Conservation (phyloP, 805 yeast genomes). For the Kurtzmaniella cleridarum region DNA sequence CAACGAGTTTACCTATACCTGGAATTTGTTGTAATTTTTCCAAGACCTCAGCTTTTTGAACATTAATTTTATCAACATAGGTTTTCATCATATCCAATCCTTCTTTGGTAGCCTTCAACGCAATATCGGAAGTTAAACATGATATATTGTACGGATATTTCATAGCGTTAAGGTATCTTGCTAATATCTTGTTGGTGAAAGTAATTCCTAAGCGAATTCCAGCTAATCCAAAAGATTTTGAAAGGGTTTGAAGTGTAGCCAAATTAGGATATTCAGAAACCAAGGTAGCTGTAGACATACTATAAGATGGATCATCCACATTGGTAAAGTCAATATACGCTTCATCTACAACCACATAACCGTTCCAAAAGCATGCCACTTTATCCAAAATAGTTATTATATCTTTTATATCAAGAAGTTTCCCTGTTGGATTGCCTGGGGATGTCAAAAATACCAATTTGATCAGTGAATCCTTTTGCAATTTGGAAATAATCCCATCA, state of each 20-base stretch:
- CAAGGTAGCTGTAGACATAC: slow-evolving; percentile 60
- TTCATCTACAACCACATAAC: slow-evolving; percentile 84
- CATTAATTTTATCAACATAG: slow-evolving; percentile 44
- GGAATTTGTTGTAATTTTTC: slow-evolving; percentile 48
- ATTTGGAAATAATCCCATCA: slow-evolving; percentile 45
- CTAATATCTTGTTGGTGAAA: slow-evolving; percentile 54
- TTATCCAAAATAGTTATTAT: slow-evolving; percentile 38
- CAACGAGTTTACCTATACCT: slow-evolving; percentile 69
- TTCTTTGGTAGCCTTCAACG: slow-evolving; percentile 59
- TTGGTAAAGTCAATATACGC: slow-evolving; percentile 82
- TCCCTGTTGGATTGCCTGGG: slow-evolving; percentile 96
- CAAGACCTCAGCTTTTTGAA: slow-evolving; percentile 53
- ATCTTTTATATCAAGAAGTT: slow-evolving; percentile 41
- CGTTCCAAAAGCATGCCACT: slow-evolving; percentile 55
- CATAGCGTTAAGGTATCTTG: slow-evolving; percentile 74
- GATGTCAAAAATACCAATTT: slow-evolving; percentile 83
- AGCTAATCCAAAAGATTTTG: slow-evolving; percentile 94
- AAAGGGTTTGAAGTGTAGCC: slow-evolving; percentile 85
- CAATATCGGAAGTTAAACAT: slow-evolving; percentile 69
- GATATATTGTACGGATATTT: slow-evolving; percentile 96
- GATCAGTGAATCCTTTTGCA: slow-evolving; percentile 54
- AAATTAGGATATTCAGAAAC: slow-evolving; percentile 80
- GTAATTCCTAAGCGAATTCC: slow-evolving; percentile 89
- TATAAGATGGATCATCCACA: background rate
- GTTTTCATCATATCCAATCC: slow-evolving; percentile 57